Base-by-base conservation (phyloP, 306 rosid species). In the Malus sylvestris region DNA sequence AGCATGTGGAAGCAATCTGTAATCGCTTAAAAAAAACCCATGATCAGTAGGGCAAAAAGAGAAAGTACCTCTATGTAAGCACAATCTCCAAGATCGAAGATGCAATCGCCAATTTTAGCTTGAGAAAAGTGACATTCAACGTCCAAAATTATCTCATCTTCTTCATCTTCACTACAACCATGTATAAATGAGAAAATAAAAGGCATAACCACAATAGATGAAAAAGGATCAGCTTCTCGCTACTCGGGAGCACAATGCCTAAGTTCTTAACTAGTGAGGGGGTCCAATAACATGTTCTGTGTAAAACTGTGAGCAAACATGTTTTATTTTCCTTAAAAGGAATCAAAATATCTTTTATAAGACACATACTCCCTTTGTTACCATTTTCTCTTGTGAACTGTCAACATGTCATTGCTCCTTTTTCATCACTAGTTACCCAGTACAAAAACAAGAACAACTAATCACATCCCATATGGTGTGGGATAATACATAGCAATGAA, bases 41-140 rank as follows among this genome's bases (percentile, higher is more conserved):
- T 30, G 42, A 64, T 33, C 13, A 15, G 12, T 64, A 33, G 18
- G 42, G 49, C 69, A 53, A 15, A 58, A 58, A 62, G 81, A 49
- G 74, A 57, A 83, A 80, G 81, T 90, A 91, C 98, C 87, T 86
- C 69, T 81, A 94, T 81, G 70, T 80, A 81, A 70, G 93, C 98
- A 84, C 91, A 94, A 84, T 94, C 98, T 19, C 96, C 98, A 51
- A 91, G 92, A 87, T 74, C 84, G 75, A 83, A 90, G 72, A 83
- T 72, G 80, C 85, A 74, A 77, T 86, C 83, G 73, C 71, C 83
- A 53, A 91, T 42, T 72, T 72, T 84, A 64, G 95, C 94, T 79
- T 81, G 96, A 71, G 94, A 86, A 88, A 85, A 94, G 82, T 91
- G 97, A 83, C 90, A 86, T 76, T 88, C 85, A 78, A 94, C 97